phyloP scores from a whole-genome alignment of 2,329 filamentous ascomycete genomes.

The Arthroderma uncinatum region DNA sequence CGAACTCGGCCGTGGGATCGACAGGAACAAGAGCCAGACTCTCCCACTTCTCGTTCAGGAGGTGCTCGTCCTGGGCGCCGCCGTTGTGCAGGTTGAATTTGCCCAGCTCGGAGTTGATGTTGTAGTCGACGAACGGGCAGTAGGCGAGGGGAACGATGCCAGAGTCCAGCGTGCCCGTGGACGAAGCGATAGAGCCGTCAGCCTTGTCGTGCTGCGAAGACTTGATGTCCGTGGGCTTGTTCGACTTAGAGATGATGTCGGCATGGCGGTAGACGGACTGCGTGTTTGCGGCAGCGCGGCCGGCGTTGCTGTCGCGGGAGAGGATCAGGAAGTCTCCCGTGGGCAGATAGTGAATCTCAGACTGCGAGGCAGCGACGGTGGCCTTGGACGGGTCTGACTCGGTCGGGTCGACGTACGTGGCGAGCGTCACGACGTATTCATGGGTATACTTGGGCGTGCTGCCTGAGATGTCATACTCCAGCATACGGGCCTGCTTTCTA shows the following conservation, averaged over 20 bases:
- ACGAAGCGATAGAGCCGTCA: conserved; percentile 37
- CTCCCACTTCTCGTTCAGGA: conserved; percentile 73
- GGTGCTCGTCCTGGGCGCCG: conserved; percentile 44
- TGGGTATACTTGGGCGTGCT: conserved; percentile 39
- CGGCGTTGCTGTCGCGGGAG: conserved; percentile 51
- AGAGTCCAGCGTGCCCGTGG: conserved; percentile 43
- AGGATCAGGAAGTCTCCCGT: conserved; percentile 49
- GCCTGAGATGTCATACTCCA: conserved; percentile 51
- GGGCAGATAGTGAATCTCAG: conserved; percentile 55
- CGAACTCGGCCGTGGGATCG: conserved; percentile 18
- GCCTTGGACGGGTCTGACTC: conserved; percentile 40
- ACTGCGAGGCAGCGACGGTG: conserved; percentile 51
- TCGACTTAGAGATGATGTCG: conserved; percentile 55
- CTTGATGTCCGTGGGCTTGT: conserved; percentile 49
- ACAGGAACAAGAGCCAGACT: conserved; percentile 52
- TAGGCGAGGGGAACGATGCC: conserved; percentile 49
- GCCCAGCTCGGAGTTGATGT: conserved; percentile 52
- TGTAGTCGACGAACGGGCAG: conserved; percentile 58
- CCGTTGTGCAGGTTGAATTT: conserved; percentile 60
- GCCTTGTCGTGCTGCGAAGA: conserved; percentile 30
- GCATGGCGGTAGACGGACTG: conserved; percentile 55
- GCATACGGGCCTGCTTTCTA: conserved; percentile 48
- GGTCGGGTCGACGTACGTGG: conserved; percentile 44
- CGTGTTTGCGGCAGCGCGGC: conserved; percentile 42
- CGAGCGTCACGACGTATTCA: conserved; percentile 57